Conservation (phyloP, 2,329 filamentous ascomycete species). For the Purpureocillium lavendulum region DNA sequence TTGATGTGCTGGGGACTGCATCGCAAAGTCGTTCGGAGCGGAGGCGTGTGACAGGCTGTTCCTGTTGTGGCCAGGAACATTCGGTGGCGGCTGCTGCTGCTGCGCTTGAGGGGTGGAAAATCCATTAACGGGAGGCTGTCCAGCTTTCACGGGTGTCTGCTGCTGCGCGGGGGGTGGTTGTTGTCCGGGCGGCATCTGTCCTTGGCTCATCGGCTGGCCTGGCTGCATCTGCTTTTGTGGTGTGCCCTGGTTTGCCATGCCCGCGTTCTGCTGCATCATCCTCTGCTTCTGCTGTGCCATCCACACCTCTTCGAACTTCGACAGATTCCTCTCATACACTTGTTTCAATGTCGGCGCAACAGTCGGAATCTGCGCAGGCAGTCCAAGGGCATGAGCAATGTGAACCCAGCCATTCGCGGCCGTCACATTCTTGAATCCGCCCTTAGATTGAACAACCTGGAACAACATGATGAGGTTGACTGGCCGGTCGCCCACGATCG, state of each 20-base stretch:
- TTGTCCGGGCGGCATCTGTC: conserved; percentile 7
- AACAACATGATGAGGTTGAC: conserved; percentile 74
- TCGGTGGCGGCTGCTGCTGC: conserved; percentile 4
- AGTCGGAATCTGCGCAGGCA: conserved; percentile 55
- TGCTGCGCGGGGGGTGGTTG: conserved; percentile 26
- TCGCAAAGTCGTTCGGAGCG: conserved; percentile 29
- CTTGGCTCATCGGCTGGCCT: conserved; percentile 22
- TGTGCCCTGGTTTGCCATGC: conserved; percentile 7
- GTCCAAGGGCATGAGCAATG: conserved; percentile 57
- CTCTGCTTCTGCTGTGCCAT: conserved; percentile 45
- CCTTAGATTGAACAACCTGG: conserved; percentile 62
- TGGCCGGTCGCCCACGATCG: conserved; percentile 62
- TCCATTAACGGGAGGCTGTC: conserved; percentile 27
- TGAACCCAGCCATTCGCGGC: conserved; percentile 64
- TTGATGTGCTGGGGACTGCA: conserved; percentile 34
- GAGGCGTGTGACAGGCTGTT: conserved; percentile 41
- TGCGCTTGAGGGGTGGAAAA: conserved; percentile 23
- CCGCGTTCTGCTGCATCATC: conserved; percentile 37
- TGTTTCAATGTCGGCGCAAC: conserved; percentile 63
- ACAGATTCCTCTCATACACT: conserved; percentile 68
- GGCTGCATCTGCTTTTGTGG: conserved; percentile 30
- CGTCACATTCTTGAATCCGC: conserved; percentile 68
- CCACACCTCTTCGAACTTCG: conserved; percentile 68
- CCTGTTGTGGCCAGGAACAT: conserved; percentile 30
- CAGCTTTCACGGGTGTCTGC: conserved; percentile 31